A percentile compares a stretch with the other conserved stretches of the same genome.
phyloP scores from a whole-genome alignment of 73 alveolate species.

The Tetrahymena elliotti region DNA sequence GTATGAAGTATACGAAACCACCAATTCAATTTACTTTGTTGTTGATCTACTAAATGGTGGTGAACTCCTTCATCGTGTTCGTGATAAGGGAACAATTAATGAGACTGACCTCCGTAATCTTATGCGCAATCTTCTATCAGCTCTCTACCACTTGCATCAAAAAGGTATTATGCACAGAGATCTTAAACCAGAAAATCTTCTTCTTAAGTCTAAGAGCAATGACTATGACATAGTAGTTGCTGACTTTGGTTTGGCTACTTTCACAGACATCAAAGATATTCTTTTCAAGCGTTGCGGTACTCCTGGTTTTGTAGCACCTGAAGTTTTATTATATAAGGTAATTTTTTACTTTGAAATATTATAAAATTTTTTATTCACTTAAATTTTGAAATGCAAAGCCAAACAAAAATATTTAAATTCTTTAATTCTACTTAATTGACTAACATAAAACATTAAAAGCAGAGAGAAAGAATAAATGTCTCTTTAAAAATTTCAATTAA shows the following conservation, averaged over 20 bases:
- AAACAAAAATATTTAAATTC: not conserved
- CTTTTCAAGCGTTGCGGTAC: slow-evolving; percentile 41
- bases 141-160: slow-evolving; percentile 10
- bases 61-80: slow-evolving; percentile 15
- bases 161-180: slow-evolving; percentile 20
- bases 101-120: not conserved
- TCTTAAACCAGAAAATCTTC: slow-evolving; percentile 31
- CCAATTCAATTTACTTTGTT: slow-evolving; percentile 34
- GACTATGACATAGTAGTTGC: slow-evolving; percentile 26
- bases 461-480: no score
- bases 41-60: slow-evolving; percentile 34
- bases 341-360: not conserved
- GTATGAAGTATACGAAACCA: slow-evolving; percentile 30
- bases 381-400: no score
- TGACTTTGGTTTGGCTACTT: slow-evolving; percentile 39
- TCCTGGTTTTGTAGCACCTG: slow-evolving; percentile 50
- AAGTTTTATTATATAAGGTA: slow-evolving; percentile 16
- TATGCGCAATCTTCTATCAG: slow-evolving; percentile 26
- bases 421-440: not conserved
- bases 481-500: no score
- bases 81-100: not conserved
- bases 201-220: slow-evolving; percentile 3
- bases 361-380: no score
- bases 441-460: no score
- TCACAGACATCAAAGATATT: slow-evolving; percentile 3